A percentile compares a stretch with the other conserved stretches of the same genome.
Conservation (phyloP, 139 green algal species). For the Chlamydomonas sphaeroides region DNA sequence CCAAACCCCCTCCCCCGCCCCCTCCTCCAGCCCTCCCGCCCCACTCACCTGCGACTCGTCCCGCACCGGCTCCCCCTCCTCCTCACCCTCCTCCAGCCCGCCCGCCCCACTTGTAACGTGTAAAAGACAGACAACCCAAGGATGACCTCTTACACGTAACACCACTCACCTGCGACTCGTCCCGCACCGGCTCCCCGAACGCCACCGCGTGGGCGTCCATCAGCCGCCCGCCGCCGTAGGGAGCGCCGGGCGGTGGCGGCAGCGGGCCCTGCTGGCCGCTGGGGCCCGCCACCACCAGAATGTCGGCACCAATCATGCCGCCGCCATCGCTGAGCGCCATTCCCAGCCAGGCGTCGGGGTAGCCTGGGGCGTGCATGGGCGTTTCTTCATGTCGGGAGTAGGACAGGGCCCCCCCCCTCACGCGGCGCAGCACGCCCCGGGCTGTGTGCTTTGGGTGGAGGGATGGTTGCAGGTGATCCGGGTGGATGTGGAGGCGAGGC, state of each 20-base stretch:
- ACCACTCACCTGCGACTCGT: constrained; percentile 1
- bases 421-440: too few species aligned
- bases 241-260: too few species aligned
- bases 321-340: not conserved
- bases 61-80: not conserved
- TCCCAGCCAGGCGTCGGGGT: constrained; percentile 29
- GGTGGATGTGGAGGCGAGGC: too few species aligned
- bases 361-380: too few species aligned
- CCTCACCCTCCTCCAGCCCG: too few species aligned
- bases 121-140: too few species aligned
- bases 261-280: not conserved
- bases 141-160: too few species aligned
- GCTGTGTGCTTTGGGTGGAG: too few species aligned
- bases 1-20: too few species aligned
- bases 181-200: not conserved
- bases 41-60: not conserved
- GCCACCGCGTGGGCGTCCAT: constrained; percentile 7
- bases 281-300: constrained; percentile 7
- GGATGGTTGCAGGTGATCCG: too few species aligned
- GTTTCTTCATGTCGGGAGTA: not conserved
- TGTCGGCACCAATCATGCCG: constrained; percentile 28
- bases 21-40: not conserved
- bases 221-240: constrained; percentile 3
- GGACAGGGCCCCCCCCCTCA: too few species aligned
- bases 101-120: too few species aligned